A percentile compares a stretch with the other conserved stretches of the same genome.
These are phyloP conservation scores for Yarrowia bubula DNA, from an alignment of 805 yeast species.

Conservation along the genomic window DNA sequence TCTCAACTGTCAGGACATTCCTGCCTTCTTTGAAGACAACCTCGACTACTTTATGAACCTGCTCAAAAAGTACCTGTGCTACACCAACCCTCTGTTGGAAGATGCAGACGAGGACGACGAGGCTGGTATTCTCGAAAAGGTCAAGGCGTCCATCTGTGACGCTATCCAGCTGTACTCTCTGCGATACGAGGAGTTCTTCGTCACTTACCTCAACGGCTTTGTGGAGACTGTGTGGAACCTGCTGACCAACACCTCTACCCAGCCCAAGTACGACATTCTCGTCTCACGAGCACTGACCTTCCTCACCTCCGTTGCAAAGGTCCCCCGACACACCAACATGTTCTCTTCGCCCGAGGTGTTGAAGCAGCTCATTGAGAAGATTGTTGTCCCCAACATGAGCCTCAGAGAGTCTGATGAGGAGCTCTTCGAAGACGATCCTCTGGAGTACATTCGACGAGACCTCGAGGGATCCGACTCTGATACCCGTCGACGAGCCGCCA, in stretches of 20 bases:
- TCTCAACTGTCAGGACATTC: constrained; percentile 95
- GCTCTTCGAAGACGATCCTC: constrained; percentile 94
- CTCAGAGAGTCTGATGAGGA: constrained; percentile 89
- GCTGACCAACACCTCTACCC: constrained; percentile 60
- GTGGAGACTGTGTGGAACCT: constrained; percentile 81
- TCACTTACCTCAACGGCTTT: constrained; percentile 69
- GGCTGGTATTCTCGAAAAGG: constrained; percentile 63
- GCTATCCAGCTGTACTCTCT: constrained; percentile 81
- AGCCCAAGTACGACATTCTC: constrained; percentile 78
- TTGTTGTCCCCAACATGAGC: constrained; percentile 83
- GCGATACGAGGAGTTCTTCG: constrained; percentile 89
- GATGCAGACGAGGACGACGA: constrained; percentile 62
- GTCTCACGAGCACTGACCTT: constrained; percentile 79
- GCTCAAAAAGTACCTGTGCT: constrained; percentile 75
- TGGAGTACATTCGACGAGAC: constrained; percentile 87
- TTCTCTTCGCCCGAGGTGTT: constrained; percentile 63
- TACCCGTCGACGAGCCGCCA: constrained; percentile 88
- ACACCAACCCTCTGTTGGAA: constrained; percentile 53
- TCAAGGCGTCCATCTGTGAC: constrained; percentile 82
- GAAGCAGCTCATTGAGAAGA: constrained; percentile 73
- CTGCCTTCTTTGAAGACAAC: constrained; percentile 96
- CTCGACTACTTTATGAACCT: constrained; percentile 72
- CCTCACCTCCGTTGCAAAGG: constrained; percentile 73
- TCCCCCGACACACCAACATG: constrained; percentile 61
- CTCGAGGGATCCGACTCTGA: constrained; percentile 93